Evolutionary conservation across 1,284 basidiomycete genomes (phyloP), one percentile per base, ranked within the genome.

Genomic region (Ganoderma sinense): DNA sequence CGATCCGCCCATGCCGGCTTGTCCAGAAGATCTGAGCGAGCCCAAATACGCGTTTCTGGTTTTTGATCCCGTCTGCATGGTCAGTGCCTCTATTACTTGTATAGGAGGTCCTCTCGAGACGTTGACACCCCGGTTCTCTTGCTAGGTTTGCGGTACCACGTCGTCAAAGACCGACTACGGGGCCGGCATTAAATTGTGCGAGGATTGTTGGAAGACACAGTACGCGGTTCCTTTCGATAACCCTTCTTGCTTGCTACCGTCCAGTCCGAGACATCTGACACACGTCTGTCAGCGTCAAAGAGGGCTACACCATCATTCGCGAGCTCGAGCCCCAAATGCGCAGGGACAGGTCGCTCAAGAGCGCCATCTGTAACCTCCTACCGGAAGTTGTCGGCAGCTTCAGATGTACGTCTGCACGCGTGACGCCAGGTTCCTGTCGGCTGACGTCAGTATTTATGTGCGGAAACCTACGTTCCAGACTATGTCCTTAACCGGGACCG

Each of bases 41-140:
- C 64, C 68, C 6, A 5, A 31, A 20, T 69, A 48, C 39, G 68
- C 59, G 6, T 56, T n/a, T n/a, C 41, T 69, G 14, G 16, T 69
- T 11, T 69, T 69, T n/a, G 68, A 69, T 29, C 39, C n/a, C 2
- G 33, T n/a, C 29, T 69, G 68, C 40, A n/a, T 45, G 63, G 68
- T 69, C 8, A 20, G 68, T 48, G 18, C 6, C 8, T 20, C 36
- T 43, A 4, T 4, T 41, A 26, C 43, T 18, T 29, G 0, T 36
- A n/a, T 29, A 5, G 18, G 41, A 0, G 26, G 41, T 8, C 10
- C 7, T 36, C 36, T 36, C 7, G 10, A 10, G 61, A 23, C 11
- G 33, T 43, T 41, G 29, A 59, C 39, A 10, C 1, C 26, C 43
- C 1, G 1, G 13, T 29, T 53, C 2, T n/a, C 26, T n/a, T 0